Conservation (phyloP, 2,329 filamentous ascomycete species). For the Byssochlamys sp. region DNA sequence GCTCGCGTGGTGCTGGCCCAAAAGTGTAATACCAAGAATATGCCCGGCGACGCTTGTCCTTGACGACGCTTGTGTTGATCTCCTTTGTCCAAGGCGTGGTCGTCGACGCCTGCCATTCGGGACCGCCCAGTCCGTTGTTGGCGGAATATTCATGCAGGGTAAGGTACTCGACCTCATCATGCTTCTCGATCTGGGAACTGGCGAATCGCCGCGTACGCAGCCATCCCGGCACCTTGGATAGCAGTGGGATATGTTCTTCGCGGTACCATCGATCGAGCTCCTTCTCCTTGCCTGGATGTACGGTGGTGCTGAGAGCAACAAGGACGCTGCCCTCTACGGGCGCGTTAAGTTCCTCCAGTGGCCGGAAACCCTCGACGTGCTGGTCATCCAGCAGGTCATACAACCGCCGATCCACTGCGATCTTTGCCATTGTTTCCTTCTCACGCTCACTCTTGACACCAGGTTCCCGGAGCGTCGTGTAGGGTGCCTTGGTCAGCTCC, state of each 20-base stretch:
- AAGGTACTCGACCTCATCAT: slow-evolving; percentile 46
- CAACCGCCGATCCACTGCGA: slow-evolving; percentile 61
- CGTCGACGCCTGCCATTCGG: slow-evolving; percentile 54
- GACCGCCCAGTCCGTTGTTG: slow-evolving; percentile 56
- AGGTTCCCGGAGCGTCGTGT: slow-evolving; percentile 44
- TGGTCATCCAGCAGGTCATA: slow-evolving; percentile 56
- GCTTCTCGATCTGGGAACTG: slow-evolving; percentile 53
- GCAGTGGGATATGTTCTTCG: slow-evolving; percentile 63
- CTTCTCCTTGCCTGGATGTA: slow-evolving; percentile 48
- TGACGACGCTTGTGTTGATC: slow-evolving; percentile 51
- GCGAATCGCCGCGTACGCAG: slow-evolving; percentile 61
- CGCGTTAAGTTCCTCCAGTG: slow-evolving; percentile 51
- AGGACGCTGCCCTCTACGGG: slow-evolving; percentile 53
- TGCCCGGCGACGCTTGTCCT: slow-evolving; percentile 46
- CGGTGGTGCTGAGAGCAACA: slow-evolving; percentile 51
- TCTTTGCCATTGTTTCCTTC: slow-evolving; percentile 52
- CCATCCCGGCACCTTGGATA: slow-evolving; percentile 71
- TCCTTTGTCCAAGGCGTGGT: slow-evolving; percentile 53
- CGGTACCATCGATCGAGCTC: slow-evolving; percentile 60
- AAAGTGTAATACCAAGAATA: slow-evolving; percentile 74
- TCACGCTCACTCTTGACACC: slow-evolving; percentile 50
- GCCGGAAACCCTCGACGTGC: slow-evolving; percentile 48
- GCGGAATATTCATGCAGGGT: slow-evolving; percentile 64
- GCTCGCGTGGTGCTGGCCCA: slow-evolving; percentile 61
- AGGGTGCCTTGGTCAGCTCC: slow-evolving; percentile 59